A percentile compares a stretch with the other conserved stretches of the same genome.
Evolutionary conservation across 78 protist species (phyloP).

Genomic region (Dictyostelium firmibasis): DNA sequence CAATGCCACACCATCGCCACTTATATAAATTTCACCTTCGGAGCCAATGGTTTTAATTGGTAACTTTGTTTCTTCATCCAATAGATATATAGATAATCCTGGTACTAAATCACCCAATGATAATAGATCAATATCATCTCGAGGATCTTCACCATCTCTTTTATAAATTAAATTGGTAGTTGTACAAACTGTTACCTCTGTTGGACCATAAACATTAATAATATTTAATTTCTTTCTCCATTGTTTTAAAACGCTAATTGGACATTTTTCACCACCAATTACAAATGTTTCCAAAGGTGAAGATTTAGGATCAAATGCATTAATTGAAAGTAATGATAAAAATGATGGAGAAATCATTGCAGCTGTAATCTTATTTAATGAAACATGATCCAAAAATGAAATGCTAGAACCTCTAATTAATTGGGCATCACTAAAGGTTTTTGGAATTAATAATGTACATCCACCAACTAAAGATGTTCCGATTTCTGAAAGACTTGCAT

Average conservation of each 20-base stretch:
- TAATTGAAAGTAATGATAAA: slow-evolving; percentile 4
- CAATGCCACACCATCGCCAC: slow-evolving; percentile 59
- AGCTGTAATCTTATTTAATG: background rate
- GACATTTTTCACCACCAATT: slow-evolving; percentile 76
- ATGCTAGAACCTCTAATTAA: slow-evolving; percentile 34
- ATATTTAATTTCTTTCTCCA: slow-evolving; percentile 35
- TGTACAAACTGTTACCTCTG: slow-evolving; percentile 71
- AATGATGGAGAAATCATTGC: slow-evolving; percentile 66
- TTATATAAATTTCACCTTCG: slow-evolving; percentile 60
- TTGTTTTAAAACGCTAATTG: background rate
- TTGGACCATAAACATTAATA: slow-evolving; percentile 77
- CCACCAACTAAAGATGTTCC: slow-evolving; percentile 27
- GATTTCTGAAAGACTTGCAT: slow-evolving; percentile 70
- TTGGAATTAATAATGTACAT: slow-evolving; percentile 28
- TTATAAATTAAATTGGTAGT: slow-evolving; percentile 9
- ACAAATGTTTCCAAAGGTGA: slow-evolving; percentile 43
- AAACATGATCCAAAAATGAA: background rate
- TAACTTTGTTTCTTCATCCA: background rate
- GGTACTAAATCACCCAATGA: slow-evolving; percentile 33
- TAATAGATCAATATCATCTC: background rate
- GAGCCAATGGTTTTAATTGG: background rate
- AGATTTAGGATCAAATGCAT: background rate
- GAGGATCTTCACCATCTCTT: background rate
- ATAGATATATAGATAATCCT: background rate
- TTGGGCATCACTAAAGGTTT: background rate